Evolutionary conservation across 78 protist genomes (phyloP).

Genomic region (Dictyostelium firmibasis): DNA sequence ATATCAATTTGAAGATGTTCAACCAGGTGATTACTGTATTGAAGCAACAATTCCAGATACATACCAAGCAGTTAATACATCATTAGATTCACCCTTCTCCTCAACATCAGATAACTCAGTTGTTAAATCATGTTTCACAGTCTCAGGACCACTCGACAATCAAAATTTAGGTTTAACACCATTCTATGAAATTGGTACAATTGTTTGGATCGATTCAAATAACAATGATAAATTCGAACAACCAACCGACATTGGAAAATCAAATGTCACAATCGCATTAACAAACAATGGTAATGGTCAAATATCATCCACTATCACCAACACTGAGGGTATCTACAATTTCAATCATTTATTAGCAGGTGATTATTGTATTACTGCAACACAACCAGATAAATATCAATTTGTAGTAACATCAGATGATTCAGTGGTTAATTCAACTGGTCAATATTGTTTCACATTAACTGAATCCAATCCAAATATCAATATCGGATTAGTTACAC

Average conservation of each 20-base stretch:
- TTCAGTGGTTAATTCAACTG: no score
- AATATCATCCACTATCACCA: not conserved
- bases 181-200: not conserved
- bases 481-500: no score
- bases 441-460: no score
- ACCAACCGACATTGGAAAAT: not conserved
- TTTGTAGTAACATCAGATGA: no score
- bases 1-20: not conserved
- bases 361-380: not conserved
- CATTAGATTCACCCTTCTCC: not conserved
- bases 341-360: not conserved
- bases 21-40: conserved; percentile 21
- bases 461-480: no score
- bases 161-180: not conserved
- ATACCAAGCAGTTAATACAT: not conserved
- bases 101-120: not conserved
- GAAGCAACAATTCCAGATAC: not conserved
- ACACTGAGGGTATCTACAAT: not conserved
- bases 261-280: not conserved
- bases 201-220: not conserved
- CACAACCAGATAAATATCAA: no score
- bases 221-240: not conserved
- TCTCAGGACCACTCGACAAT: not conserved
- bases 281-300: not conserved
- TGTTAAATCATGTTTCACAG: not conserved